phyloP scores from a whole-genome alignment of 805 yeast genomes.

The Saturnispora halmiae region DNA sequence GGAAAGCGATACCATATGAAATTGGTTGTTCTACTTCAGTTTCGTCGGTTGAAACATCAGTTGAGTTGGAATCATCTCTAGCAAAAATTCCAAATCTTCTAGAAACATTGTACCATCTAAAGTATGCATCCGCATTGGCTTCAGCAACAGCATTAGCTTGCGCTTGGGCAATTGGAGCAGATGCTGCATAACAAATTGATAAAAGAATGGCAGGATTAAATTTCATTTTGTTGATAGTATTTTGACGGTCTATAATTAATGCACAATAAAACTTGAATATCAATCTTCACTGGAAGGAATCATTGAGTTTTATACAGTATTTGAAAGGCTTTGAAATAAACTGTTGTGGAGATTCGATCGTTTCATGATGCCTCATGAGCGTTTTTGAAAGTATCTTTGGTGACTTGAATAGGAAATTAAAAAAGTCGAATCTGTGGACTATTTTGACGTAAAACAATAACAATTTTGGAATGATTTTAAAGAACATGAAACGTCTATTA shows the following conservation, averaged over 20 bases:
- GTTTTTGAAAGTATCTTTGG: neutral
- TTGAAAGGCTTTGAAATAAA: neutral
- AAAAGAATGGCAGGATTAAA: constrained; percentile 6
- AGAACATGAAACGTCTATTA: no score
- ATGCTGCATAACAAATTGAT: constrained; percentile 1
- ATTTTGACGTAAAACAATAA: no score
- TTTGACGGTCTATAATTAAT: neutral
- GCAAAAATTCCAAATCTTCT: constrained; percentile 10
- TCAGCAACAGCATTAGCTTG: constrained; percentile 4
- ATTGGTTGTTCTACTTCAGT: constrained; percentile 5
- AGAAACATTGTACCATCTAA: constrained; percentile 9
- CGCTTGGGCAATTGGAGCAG: constrained; percentile 9
- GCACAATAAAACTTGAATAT: neutral
- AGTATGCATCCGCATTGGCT: neutral
- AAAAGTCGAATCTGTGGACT: no score
- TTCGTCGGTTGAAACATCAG: neutral
- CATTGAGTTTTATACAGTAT: neutral
- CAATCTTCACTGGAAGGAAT: neutral
- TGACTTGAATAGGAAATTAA: neutral
- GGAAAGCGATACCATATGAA: constrained; percentile 7
- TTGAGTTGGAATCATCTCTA: neutral
- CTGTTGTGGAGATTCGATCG: neutral
- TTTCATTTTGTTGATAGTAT: constrained; percentile 1
- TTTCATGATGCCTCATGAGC: neutral
- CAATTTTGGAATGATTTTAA: no score